Percentiles rank a stretch among this genome's conserved stretches.
Conservation (phyloP, 108 stramenopile genomes). For the Aurantiochytrium sp. region DNA sequence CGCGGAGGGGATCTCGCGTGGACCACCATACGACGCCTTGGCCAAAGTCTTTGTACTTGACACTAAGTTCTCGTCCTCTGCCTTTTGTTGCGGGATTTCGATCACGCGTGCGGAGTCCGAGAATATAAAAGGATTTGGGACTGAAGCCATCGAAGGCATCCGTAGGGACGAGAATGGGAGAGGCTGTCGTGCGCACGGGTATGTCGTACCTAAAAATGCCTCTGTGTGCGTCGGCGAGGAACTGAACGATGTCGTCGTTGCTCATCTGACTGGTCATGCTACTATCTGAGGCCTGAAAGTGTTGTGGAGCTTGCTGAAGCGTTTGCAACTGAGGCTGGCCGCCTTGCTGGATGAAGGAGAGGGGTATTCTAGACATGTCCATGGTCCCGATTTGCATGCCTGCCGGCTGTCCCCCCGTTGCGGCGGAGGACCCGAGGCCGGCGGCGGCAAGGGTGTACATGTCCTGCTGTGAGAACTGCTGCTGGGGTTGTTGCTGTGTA, state of each 20-base stretch:
- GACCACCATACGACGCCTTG: background rate
- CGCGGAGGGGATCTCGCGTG: background rate
- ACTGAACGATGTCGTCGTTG: background rate
- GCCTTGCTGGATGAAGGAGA: too few species aligned
- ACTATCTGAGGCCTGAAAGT: background rate
- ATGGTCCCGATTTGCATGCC: background rate
- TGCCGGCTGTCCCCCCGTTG: background rate
- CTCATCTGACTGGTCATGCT: background rate
- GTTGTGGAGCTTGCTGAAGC: too few species aligned
- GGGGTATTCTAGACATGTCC: background rate
- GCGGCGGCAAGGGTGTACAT: background rate
- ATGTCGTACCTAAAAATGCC: background rate
- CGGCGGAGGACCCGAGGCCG: background rate
- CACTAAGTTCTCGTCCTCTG: background rate
- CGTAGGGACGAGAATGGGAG: background rate
- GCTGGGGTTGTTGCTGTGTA: background rate
- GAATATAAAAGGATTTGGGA: background rate
- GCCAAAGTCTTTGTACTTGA: conserved; percentile 8
- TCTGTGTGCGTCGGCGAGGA: background rate
- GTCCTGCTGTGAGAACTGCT: background rate
- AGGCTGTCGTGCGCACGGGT: background rate
- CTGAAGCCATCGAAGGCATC: background rate
- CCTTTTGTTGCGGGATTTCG: background rate
- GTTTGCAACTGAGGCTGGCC: too few species aligned
- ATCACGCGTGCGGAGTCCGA: background rate